phyloP scores from a whole-genome alignment of 192 early-diverging fungal genomes.

The Coemansia sp. region DNA sequence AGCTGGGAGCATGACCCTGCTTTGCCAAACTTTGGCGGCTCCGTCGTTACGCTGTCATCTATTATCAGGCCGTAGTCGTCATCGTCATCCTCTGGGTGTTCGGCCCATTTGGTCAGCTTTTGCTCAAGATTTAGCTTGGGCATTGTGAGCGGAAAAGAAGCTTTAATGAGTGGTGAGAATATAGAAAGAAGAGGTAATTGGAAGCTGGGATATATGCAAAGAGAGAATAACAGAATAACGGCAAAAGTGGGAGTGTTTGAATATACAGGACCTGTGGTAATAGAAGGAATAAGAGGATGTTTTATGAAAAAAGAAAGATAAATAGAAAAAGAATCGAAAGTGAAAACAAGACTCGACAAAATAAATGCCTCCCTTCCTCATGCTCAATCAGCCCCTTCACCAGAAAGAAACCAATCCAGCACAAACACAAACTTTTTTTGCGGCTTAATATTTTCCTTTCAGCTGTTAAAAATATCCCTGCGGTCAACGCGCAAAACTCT shows the following conservation, averaged over 20 bases:
- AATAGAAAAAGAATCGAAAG: constrained; percentile 4
- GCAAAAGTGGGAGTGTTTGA: constrained; percentile 2
- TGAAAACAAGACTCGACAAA: not conserved
- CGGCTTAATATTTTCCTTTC: not conserved
- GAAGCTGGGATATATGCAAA: constrained; percentile 2
- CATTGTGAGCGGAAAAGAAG: not conserved
- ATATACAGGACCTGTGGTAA: constrained; percentile 1
- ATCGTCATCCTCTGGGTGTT: constrained; percentile 44
- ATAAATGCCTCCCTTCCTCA: not conserved
- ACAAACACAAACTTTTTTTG: not conserved
- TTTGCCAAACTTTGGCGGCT: constrained; percentile 34
- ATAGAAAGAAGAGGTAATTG: constrained; percentile 3
- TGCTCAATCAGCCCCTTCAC: not conserved
- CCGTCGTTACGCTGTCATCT: constrained; percentile 43
- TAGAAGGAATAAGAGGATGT: constrained; percentile 6
- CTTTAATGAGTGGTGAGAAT: not conserved
- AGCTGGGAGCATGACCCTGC: constrained; percentile 45
- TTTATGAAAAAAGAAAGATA: constrained; percentile 1
- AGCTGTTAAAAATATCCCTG: not conserved
- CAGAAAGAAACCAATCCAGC: not conserved
- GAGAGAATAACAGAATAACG: constrained; percentile 14
- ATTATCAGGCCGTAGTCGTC: constrained; percentile 52
- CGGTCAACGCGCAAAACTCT: not conserved
- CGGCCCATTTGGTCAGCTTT: constrained; percentile 44
- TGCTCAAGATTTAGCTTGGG: constrained; percentile 39